Percentiles rank a stretch among this genome's conserved stretches.
Conservation (phyloP, 768 basidiomycete species). For the Cyclocybe aegerita region DNA sequence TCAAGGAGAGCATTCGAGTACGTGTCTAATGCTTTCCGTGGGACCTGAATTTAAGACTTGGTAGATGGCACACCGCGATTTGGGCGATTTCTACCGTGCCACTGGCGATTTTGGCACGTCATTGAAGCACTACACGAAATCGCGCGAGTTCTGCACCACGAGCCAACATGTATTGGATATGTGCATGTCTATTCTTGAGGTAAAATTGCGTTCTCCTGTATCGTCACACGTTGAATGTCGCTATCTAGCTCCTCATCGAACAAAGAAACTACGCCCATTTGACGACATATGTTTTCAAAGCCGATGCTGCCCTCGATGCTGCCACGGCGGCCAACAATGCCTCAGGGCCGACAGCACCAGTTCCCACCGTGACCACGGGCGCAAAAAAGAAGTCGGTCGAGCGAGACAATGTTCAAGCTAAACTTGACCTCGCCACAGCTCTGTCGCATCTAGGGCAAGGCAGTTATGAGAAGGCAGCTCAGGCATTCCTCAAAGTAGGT, state of each 20-base stretch:
- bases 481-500: constrained; percentile 67
- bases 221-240: neutral
- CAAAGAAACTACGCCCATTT: constrained; percentile 85
- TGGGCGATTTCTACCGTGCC: constrained; percentile 76
- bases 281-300: constrained; percentile 92
- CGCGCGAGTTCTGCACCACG: constrained; percentile 89
- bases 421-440: constrained; percentile 80
- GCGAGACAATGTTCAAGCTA: constrained; percentile 68
- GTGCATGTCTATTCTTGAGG: constrained; percentile 83
- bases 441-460: constrained; percentile 71
- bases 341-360: constrained; percentile 14
- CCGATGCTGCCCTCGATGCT: constrained; percentile 86
- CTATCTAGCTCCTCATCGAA: constrained; percentile 72
- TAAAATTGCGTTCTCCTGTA: constrained; percentile 24
- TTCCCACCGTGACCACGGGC: constrained; percentile 20
- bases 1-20: constrained; percentile 97
- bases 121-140: constrained; percentile 85
- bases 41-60: neutral
- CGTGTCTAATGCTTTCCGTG: constrained; percentile 21
- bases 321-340: constrained; percentile 31
- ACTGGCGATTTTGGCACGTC: constrained; percentile 71
- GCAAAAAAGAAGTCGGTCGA: constrained; percentile 51
- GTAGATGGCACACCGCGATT: constrained; percentile 89
- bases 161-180: constrained; percentile 93
- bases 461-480: constrained; percentile 80